Evolutionary conservation across 495 filamentous ascomycete genomes (phyloP), one percentile per base, ranked within the genome.

Genomic region (Diplogelasinospora grovesii): DNA sequence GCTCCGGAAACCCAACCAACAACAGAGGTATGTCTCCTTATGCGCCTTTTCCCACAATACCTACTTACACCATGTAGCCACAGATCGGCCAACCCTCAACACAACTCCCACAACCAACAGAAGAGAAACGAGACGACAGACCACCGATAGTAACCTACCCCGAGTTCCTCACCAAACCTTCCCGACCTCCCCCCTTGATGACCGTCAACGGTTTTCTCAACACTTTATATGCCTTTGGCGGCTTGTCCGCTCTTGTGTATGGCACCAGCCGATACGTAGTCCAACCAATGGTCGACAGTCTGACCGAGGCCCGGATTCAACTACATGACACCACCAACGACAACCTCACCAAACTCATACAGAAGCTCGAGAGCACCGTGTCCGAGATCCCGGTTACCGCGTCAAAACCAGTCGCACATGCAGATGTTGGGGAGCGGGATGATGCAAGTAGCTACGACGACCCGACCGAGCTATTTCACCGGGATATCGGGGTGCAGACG

Each of bases 91-190:
- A 44, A 28, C 29, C 23, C 15, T 45, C 31, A 35, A 48, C 38
- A 46, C 45, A 20, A 36, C 40, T 48, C 25, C 49, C 41, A 41
- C 29, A 32, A n/a, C n/a, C n/a, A n/a, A 46, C 23, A 1, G 24
- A 16, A 18, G 11, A 41, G 32, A 53, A 50, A 14, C 49, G 64
- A 34, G 49, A 61, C 46, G 75, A 83, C 45, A 66, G 78, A 15
- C 75, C 87, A 16, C 93, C 90, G n/a, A 89, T 98, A 49, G 83
- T 97, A 53, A 98, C 92, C 18, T 97, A 96, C 64, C 92, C 92
- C 33, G 92, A 98, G 62, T 96, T 95, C 64, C 80, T 97, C 49
- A 69, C 71, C 15, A 85, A 83, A 22, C 79, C 86, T 6, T 48
- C 59, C 1, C 61, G 60, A 3, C 65, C 72, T 10, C 65, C 73